Evolutionary conservation across 768 basidiomycete genomes (phyloP).

Genomic region (Leccinum fibrillosum): DNA sequence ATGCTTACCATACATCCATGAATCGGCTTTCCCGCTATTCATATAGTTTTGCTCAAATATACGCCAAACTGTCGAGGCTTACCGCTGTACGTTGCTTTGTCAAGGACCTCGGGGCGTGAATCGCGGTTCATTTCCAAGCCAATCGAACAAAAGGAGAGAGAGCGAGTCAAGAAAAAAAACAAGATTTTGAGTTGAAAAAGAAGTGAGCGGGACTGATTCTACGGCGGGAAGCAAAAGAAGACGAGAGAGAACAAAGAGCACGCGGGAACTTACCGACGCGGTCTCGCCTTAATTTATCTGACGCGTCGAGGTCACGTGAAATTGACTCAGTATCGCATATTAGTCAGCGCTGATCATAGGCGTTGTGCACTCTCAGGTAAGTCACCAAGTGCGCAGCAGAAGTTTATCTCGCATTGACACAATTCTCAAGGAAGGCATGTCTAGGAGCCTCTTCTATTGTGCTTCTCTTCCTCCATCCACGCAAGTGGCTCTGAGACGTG

Average conservation of each 20-base stretch:
- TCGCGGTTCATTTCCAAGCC: slow-evolving; percentile 28
- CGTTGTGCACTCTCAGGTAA: slow-evolving; percentile 1
- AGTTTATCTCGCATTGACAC: slow-evolving; percentile 1
- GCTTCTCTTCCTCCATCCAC: slow-evolving; percentile 42
- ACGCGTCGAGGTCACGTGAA: slow-evolving; percentile 30
- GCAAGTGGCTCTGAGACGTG: slow-evolving; percentile 43
- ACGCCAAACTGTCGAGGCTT: slow-evolving; percentile 9
- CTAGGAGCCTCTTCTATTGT: slow-evolving; percentile 45
- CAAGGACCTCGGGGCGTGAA: slow-evolving; percentile 40
- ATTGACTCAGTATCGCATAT: slow-evolving; percentile 5
- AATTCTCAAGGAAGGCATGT: slow-evolving; percentile 23
- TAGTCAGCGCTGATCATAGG: not conserved
- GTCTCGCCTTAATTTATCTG: slow-evolving; percentile 22
- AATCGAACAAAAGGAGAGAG: slow-evolving; percentile 13
- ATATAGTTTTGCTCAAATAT: not conserved
- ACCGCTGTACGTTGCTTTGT: slow-evolving; percentile 36
- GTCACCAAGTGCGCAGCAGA: not conserved
- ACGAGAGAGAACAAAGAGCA: slow-evolving; percentile 28
- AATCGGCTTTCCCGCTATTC: slow-evolving; percentile 4
- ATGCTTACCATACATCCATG: slow-evolving; percentile 10
- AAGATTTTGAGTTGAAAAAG: not conserved
- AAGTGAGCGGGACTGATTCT: slow-evolving; percentile 10
- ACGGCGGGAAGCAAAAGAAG: slow-evolving; percentile 29
- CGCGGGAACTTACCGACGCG: slow-evolving; percentile 19
- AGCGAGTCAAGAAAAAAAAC: slow-evolving; percentile 9